Evolutionary conservation across 139 green algal species (phyloP).

Genomic region (Chlorella vulgaris): DNA sequence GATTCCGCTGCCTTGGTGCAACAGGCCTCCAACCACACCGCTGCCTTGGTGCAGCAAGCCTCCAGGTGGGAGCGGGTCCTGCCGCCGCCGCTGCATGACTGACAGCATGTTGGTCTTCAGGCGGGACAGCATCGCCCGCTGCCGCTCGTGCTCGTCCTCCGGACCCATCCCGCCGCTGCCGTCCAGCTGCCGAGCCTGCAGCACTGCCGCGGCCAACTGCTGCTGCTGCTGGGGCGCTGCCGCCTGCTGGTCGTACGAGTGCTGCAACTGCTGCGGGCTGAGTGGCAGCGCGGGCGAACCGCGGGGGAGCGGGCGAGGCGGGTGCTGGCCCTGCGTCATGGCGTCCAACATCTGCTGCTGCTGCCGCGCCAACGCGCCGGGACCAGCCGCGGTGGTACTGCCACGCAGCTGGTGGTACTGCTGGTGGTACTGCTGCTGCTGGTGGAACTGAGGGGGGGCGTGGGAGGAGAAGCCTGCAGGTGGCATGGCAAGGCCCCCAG

Average conservation of each 20-base stretch:
- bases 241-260: too few species aligned
- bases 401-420: neutral
- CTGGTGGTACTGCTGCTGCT: neutral
- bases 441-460: neutral
- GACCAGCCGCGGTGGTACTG: neutral
- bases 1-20: neutral
- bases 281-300: neutral
- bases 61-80: too few species aligned
- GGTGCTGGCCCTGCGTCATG: neutral
- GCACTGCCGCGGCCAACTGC: neutral
- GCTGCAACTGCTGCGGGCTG: neutral
- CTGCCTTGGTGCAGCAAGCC: neutral
- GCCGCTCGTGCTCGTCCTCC: too few species aligned
- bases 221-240: neutral
- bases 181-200: too few species aligned
- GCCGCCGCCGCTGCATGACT: too few species aligned
- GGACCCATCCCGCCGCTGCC: too few species aligned
- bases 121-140: too few species aligned
- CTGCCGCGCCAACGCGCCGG: neutral
- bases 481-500: neutral
- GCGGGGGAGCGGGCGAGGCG: neutral
- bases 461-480: neutral
- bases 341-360: neutral
- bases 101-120: too few species aligned
- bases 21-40: neutral